Evolutionary conservation across 257 asterid species (phyloP), one percentile per base, ranked within the genome.

Genomic region (Avicennia marina): DNA sequence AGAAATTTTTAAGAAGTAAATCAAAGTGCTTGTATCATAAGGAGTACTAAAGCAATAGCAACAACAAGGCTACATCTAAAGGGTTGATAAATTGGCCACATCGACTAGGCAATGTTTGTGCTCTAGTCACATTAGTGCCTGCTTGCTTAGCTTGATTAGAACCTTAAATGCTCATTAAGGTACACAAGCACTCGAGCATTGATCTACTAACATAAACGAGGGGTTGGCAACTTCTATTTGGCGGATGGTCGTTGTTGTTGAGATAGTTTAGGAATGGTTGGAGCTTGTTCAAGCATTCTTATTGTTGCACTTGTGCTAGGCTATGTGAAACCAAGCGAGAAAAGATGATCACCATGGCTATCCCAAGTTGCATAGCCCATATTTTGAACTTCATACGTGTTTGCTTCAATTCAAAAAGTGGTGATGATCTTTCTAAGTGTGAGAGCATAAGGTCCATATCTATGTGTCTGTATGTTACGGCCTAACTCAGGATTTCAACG

Each of bases 21-120:
- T n/a, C n/a, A n/a, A n/a, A n/a, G n/a, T n/a, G n/a, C n/a, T n/a
- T n/a, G n/a, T n/a, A n/a, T n/a, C n/a, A n/a, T n/a, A n/a, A n/a
- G n/a, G n/a, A n/a, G n/a, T n/a, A n/a, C n/a, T n/a, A n/a, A n/a
- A n/a, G n/a, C n/a, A n/a, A n/a, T n/a, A n/a, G n/a, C n/a, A n/a
- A n/a, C n/a, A n/a, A n/a, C n/a, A n/a, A n/a, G n/a, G n/a, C n/a
- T n/a, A n/a, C n/a, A 11, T 95, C 95, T 13, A 86, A 58, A 6
- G 86, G 95, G 53, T 89, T 86, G 36, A 89, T 78, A 57, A 53
- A 94, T 7, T 81, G 83, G 6, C 95, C 97, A 4, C 97, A 89
- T 33, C 89, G 68, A 18, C 81, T 95, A 0, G 95, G 97, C 57
- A 89, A 60, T 8, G 82, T 80, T 17, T 86, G 95, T 4, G 91